Evolutionary conservation across 2,329 filamentous ascomycete species (phyloP).

Genomic region (Fusarium sp.): DNA sequence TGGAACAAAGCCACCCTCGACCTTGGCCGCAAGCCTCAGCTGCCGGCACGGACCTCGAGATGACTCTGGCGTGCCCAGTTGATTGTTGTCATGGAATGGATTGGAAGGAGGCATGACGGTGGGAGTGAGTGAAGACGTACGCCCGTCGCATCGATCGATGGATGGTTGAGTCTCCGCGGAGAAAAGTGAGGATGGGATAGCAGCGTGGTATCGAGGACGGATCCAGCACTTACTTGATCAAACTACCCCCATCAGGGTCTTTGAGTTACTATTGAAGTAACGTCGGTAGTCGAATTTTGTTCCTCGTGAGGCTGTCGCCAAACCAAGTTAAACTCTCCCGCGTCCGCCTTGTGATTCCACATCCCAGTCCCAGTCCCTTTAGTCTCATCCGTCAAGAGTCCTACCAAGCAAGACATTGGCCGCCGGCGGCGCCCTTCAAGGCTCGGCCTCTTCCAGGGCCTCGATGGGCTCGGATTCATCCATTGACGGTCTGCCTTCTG

Average conservation of each 20-base stretch:
- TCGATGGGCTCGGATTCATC: background rate
- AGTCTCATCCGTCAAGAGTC: background rate
- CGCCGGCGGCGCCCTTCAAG: background rate
- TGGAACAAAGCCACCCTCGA: conserved; percentile 6
- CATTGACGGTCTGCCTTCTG: conserved; percentile 6
- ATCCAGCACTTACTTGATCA: background rate
- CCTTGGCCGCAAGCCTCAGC: conserved; percentile 18
- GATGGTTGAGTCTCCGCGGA: background rate
- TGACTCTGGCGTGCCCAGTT: background rate
- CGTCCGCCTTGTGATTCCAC: conserved; percentile 8
- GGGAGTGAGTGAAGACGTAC: background rate
- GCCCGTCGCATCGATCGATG: background rate
- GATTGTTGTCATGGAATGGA: background rate
- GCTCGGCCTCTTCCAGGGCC: background rate
- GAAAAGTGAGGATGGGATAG: background rate
- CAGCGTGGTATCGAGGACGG: background rate
- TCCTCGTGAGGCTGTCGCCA: conserved; percentile 26
- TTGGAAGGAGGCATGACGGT: background rate
- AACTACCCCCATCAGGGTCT: background rate
- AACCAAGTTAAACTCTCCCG: conserved; percentile 5
- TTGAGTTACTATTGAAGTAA: background rate
- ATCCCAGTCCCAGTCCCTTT: conserved; percentile 10
- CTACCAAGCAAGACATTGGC: background rate
- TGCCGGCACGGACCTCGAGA: conserved; percentile 20
- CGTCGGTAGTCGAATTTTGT: background rate